These are phyloP conservation scores for Lagerstroemia fauriei DNA, from an alignment of 441 rosid genomes.

Conservation along the genomic window DNA sequence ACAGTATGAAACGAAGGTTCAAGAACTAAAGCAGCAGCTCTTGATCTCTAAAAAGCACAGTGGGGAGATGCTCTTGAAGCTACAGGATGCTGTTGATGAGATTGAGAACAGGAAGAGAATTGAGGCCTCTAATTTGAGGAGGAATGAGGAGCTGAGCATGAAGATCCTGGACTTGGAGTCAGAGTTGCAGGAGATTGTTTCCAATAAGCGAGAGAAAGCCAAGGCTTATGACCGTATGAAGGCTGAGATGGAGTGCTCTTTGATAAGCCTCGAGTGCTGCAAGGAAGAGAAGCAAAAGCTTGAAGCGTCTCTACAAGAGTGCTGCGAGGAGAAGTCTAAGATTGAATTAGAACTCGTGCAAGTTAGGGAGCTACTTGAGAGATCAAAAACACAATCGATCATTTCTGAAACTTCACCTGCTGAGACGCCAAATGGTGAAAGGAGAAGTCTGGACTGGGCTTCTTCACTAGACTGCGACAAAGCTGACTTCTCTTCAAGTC, in stretches of 20 bases:
- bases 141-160: conserved; percentile 72
- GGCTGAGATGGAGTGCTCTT: conserved; percentile 92
- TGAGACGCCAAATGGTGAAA: conserved; percentile 23
- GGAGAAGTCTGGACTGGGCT: conserved; percentile 27
- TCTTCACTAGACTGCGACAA: conserved; percentile 28
- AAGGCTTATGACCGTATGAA: conserved; percentile 78
- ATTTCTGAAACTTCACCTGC: conserved; percentile 29
- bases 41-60: conserved; percentile 82
- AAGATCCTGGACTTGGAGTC: conserved; percentile 74
- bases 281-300: conserved; percentile 89
- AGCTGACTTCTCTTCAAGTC: conserved; percentile 35
- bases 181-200: conserved; percentile 55
- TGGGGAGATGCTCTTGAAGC: conserved; percentile 85
- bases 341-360: conserved; percentile 55
- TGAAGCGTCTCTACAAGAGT: conserved; percentile 64
- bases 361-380: conserved; percentile 52
- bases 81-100: conserved; percentile 90
- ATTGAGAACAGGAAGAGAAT: conserved; percentile 70
- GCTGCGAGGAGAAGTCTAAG: conserved; percentile 58
- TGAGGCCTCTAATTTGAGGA: conserved; percentile 77
- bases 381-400: conserved; percentile 35
- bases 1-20: conserved; percentile 79
- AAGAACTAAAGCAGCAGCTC: conserved; percentile 81
- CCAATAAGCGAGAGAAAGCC: conserved; percentile 75
- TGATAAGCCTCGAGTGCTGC: conserved; percentile 94